These are phyloP conservation scores for Chenopodium formosanum DNA, from an alignment of 148 eudicot genomes.

Conservation along the genomic window DNA sequence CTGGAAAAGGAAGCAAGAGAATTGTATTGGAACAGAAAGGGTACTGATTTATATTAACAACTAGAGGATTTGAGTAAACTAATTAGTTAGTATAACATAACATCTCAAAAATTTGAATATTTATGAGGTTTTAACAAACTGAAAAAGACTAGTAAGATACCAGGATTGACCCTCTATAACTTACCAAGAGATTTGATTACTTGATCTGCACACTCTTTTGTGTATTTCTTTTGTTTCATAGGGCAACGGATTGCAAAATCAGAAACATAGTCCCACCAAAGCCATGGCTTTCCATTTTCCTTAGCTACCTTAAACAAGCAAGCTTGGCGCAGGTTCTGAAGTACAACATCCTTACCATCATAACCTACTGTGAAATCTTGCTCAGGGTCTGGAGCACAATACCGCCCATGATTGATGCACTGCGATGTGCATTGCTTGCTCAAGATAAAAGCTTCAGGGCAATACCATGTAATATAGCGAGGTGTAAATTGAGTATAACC, in stretches of 20 bases:
- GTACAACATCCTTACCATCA: constrained; percentile 90
- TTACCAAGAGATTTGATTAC: constrained; percentile 86
- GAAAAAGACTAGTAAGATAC: background rate
- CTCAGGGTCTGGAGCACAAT: constrained; percentile 98
- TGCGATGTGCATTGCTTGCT: constrained; percentile 91
- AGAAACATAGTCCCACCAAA: constrained; percentile 98
- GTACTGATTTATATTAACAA: background rate
- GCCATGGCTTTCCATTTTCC: constrained; percentile 88
- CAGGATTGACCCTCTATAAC: constrained; percentile 15
- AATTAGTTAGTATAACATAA: background rate
- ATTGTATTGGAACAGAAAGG: background rate
- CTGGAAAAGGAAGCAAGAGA: background rate
- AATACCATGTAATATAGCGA: constrained; percentile 93
- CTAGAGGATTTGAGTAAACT: background rate
- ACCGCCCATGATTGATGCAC: constrained; percentile 90
- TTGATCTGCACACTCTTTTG: constrained; percentile 69
- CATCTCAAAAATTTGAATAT: background rate
- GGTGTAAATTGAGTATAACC: constrained; percentile 89
- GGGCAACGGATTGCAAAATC: constrained; percentile 95
- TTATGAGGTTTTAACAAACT: background rate
- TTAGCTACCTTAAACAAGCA: constrained; percentile 85
- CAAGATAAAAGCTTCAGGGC: constrained; percentile 75
- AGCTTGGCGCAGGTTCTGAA: constrained; percentile 86
- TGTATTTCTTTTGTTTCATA: constrained; percentile 78
- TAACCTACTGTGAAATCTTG: constrained; percentile 81